Conservation (phyloP, 306 rosid genomes). For the Lablab purpureus region DNA sequence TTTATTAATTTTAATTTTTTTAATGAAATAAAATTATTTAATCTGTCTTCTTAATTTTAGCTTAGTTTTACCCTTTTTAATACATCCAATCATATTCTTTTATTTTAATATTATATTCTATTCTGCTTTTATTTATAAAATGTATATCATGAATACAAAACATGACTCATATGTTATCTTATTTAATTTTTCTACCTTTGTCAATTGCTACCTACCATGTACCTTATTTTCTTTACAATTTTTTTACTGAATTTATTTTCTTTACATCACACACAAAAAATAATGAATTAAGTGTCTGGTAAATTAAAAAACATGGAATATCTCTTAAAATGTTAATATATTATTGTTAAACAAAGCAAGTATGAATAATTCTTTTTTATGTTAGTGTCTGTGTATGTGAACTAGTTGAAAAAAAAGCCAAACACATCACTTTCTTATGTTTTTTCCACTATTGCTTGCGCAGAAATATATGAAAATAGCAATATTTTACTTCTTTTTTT, state of each 20-base stretch:
- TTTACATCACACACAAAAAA: background rate
- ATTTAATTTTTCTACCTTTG: background rate
- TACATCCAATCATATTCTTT: background rate
- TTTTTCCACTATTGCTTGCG: background rate
- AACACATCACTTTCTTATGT: slow-evolving; percentile 1
- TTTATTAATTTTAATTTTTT: background rate
- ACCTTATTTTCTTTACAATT: background rate
- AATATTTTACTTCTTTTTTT: no score
- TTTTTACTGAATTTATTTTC: no score
- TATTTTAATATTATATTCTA: background rate
- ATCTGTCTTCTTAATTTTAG: background rate
- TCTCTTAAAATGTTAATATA: background rate
- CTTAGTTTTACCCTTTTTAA: background rate
- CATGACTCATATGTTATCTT: background rate
- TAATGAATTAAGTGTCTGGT: slow-evolving; percentile 5
- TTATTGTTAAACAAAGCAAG: background rate
- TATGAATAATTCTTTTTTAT: background rate
- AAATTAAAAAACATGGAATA: background rate
- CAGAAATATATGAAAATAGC: background rate
- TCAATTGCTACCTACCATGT: background rate
- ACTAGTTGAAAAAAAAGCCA: background rate
- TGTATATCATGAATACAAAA: background rate
- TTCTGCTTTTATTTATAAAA: background rate
- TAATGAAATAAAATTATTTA: background rate
- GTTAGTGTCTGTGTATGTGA: background rate